Base-by-base conservation (phyloP, 805 yeast species). In the Kodamaea leandrae region DNA sequence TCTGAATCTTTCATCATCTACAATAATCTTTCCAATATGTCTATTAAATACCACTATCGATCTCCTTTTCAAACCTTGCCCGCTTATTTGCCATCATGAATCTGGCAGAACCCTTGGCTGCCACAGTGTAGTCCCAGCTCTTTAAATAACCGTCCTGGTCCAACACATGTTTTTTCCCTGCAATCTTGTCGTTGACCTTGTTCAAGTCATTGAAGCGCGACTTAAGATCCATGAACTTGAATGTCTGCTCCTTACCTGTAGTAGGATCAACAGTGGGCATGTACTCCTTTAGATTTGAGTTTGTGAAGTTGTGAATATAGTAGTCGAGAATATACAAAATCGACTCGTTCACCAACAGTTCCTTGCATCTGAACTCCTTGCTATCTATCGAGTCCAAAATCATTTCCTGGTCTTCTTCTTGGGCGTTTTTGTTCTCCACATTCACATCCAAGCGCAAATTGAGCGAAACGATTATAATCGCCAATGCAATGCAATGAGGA, bases 401-500 rank as follows among this genome's bases (percentile, higher is more conserved):
- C 3, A 46, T 51, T 16, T 54, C 56, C 38, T 34, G 37, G 52
- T 28, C 43, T 29, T 14, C 43, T 32, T 37, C 47, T 7, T 33
- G 27, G 10, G 28, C 35, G 19, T 37, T 41, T 12, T 39, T 42
- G 24, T 33, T 33, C 9, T 39, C 44, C 24, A 45, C 39, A 2
- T 33, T 20, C 15, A 51, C 44, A 42, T 64, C 65, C 32, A 54
- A 44, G 34, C 71, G 59, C 30, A 82, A 50, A 51, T 77, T 78
- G 30, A 71, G 66, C 1, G 91, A 77, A 20, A 87, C 66, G 32
- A 77, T 77, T 32, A 88, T 60, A 20, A 78, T 72, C 3, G 87
- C 84, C 39, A 86, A 54, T 0, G 96, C 88, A 23, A 83, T 77
- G 19, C 82, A 73, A 57, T 87, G 91, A 3, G 86, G 81, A 1